Evolutionary conservation across 768 basidiomycete genomes (phyloP).

Genomic region (Leccinum subtestaceum): DNA sequence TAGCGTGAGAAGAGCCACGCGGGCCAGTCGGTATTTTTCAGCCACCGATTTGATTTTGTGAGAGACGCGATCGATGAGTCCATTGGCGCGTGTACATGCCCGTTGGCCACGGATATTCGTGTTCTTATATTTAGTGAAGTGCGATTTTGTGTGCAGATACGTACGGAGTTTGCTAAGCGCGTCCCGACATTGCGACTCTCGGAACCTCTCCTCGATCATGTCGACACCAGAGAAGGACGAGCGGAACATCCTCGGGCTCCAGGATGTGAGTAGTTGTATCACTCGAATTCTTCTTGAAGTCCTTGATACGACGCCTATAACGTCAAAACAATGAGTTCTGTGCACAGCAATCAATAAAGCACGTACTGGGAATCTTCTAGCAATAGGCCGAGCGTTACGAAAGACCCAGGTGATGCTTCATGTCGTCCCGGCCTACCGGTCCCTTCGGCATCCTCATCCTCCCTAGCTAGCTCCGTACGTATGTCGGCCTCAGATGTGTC

Average conservation of each 20-base stretch:
- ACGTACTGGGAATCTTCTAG: no score
- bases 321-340: no score
- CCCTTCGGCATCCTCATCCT: background rate
- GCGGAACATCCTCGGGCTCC: background rate
- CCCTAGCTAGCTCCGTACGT: background rate
- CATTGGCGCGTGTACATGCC: background rate
- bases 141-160: background rate
- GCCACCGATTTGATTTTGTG: background rate
- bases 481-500: background rate
- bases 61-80: background rate
- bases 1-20: background rate
- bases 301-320: no score
- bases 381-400: background rate
- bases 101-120: background rate
- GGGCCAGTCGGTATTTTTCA: background rate
- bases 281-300: no score
- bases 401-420: background rate
- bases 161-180: background rate
- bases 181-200: background rate
- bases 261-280: no score
- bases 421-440: background rate
- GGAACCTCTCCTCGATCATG: background rate
- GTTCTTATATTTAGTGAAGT: background rate
- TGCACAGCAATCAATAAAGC: no score
- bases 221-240: background rate